phyloP scores from a whole-genome alignment of 2,329 filamentous ascomycete species.

The Pestalotiopsis sp. region DNA sequence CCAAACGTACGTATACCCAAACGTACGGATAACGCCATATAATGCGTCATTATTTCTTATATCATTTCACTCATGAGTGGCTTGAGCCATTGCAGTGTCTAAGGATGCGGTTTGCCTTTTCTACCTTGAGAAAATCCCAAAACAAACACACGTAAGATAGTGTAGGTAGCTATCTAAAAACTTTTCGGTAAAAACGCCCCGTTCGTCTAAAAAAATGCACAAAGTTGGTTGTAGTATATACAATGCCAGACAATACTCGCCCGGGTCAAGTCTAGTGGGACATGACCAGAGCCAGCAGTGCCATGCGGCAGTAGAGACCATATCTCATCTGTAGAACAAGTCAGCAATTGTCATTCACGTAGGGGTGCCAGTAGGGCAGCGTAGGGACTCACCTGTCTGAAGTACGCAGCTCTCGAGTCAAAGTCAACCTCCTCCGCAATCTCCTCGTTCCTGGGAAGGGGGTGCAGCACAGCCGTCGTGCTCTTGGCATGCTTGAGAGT shows the following conservation, averaged over 20 bases:
- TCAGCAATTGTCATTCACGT: constrained; percentile 41
- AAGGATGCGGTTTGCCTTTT: constrained; percentile 30
- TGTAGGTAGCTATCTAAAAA: constrained; percentile 21
- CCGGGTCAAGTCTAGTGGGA: constrained; percentile 35
- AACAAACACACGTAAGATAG: constrained; percentile 17
- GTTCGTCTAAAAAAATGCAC: constrained; percentile 15
- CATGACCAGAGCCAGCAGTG: constrained; percentile 92
- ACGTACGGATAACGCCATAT: constrained; percentile 17
- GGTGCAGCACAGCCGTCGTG: constrained; percentile 94
- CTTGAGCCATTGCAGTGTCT: constrained; percentile 30
- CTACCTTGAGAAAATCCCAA: constrained; percentile 24
- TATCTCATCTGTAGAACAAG: constrained; percentile 78
- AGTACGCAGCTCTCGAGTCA: constrained; percentile 95
- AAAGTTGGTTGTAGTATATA: constrained; percentile 8
- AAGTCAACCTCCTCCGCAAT: constrained; percentile 96
- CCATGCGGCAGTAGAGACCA: constrained; percentile 97
- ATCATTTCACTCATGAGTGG: constrained; percentile 36
- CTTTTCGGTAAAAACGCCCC: constrained; percentile 17
- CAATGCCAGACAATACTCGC: constrained; percentile 1
- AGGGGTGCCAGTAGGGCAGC: not conserved
- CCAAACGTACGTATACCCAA: constrained; percentile 15
- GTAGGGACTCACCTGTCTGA: constrained; percentile 84
- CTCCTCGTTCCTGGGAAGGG: constrained; percentile 90
- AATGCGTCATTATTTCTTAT: constrained; percentile 18
- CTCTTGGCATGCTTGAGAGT: constrained; percentile 89